Conservation (phyloP, 2,329 filamentous ascomycete genomes). For the Neopestalotiopsis rosae region DNA sequence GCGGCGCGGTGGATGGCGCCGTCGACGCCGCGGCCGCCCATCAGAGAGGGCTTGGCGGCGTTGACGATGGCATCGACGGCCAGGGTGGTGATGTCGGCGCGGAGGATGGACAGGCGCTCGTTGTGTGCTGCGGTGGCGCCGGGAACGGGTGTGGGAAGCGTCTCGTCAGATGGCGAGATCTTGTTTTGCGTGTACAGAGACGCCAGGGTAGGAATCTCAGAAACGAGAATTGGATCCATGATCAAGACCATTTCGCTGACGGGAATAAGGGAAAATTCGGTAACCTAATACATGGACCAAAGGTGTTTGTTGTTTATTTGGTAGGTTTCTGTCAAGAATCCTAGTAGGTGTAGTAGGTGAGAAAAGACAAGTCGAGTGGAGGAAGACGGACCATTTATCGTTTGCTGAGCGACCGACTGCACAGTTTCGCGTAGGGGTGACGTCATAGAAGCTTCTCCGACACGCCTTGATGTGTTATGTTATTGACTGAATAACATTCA, state of each 20-base stretch:
- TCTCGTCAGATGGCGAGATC: conserved; percentile 39
- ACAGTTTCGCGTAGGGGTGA: background rate
- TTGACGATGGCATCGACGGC: conserved; percentile 87
- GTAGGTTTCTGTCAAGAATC: background rate
- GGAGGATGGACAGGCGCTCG: conserved; percentile 71
- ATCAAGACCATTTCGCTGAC: too few relatives aligned
- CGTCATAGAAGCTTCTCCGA: background rate
- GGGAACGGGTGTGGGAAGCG: conserved; percentile 24
- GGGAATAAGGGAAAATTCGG: too few relatives aligned
- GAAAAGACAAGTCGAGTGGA: too few relatives aligned
- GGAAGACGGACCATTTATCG: too few relatives aligned
- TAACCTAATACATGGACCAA: too few relatives aligned
- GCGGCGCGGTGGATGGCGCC: conserved; percentile 87
- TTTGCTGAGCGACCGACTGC: background rate
- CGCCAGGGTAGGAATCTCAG: conserved; percentile 66
- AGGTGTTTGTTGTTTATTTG: conserved; percentile 22
- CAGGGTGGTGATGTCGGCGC: conserved; percentile 82
- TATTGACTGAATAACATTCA: too few relatives aligned
- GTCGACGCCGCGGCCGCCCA: conserved; percentile 90
- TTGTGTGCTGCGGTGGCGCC: conserved; percentile 57
- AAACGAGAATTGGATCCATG: conserved; percentile 47
- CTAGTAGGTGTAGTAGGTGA: too few relatives aligned
- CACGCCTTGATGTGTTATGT: background rate
- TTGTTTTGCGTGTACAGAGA: conserved; percentile 68
- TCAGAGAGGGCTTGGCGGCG: conserved; percentile 79